Evolutionary conservation across 352 stramenopile genomes (phyloP).

Genomic region (Phytophthora melonis): DNA sequence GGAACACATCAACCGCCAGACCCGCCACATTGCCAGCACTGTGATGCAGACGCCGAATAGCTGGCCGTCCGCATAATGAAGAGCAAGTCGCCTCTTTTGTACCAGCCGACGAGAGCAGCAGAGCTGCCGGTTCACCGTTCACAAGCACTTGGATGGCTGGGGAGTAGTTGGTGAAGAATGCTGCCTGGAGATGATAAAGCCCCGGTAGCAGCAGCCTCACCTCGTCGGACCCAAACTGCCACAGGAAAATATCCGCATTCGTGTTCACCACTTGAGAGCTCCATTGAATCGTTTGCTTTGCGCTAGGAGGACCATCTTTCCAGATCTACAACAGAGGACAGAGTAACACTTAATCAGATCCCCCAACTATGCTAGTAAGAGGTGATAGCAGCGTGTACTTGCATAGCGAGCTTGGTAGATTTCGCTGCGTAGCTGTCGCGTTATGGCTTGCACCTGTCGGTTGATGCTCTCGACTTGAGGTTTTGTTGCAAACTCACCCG

Average conservation of each 20-base stretch:
- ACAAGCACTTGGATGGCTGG: constrained; percentile 67
- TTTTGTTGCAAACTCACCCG: constrained; percentile 42
- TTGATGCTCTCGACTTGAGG: constrained; percentile 36
- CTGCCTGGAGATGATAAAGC: constrained; percentile 74
- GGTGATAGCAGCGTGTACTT: constrained; percentile 23
- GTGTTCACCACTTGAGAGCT: constrained; percentile 77
- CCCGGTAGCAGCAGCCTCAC: constrained; percentile 63
- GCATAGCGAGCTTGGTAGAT: constrained; percentile 82
- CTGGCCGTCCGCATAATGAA: constrained; percentile 3
- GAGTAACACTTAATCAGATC: neutral
- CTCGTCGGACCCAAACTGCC: constrained; percentile 60
- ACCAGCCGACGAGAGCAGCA: constrained; percentile 15
- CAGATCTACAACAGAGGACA: constrained; percentile 65
- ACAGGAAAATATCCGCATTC: constrained; percentile 72
- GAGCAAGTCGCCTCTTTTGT: constrained; percentile 9
- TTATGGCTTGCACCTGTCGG: constrained; percentile 55
- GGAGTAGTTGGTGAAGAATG: constrained; percentile 72
- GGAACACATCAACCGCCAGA: constrained; percentile 58
- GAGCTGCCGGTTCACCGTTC: constrained; percentile 65
- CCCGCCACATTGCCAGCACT: constrained; percentile 68
- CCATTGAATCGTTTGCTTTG: constrained; percentile 71
- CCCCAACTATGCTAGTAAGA: neutral
- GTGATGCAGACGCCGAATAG: constrained; percentile 53
- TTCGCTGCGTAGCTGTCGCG: constrained; percentile 69
- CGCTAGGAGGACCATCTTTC: constrained; percentile 64